Base-by-base conservation (phyloP, 306 rosid species). In the Dicorynia guianensis region DNA sequence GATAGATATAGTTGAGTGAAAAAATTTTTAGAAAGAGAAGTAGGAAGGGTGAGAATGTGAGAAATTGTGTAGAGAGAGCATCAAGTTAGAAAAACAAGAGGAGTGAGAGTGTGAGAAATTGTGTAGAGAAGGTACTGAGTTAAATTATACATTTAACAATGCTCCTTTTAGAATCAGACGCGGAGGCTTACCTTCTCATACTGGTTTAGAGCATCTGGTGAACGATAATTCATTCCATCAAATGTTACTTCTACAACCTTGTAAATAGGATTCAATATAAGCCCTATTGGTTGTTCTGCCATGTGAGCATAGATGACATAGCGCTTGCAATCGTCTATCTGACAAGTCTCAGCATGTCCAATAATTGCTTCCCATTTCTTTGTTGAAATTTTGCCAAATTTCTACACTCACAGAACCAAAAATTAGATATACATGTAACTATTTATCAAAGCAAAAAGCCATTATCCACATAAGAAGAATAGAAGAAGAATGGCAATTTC, bases 341-440 rank as follows among this genome's bases (percentile, higher is more conserved):
- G 46, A 71, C 82, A 70, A 20, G 72, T 18, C 17, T 17, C 20
- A 2, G 88, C 92, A 38, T 91, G 88, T 3, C 60, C 11, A 52
- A 80, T 17, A 48, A 89, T 87, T 15, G 4, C n/a, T 0, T 50
- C 30, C 87, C 84, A 77, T 17, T 1, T 17, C 17, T 7, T 67
- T 3, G 20, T 59, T 4, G 88, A 6, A 76, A 83, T 39, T 3
- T 46, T 13, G 3, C 49, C 62, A 12, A 86, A 67, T 17, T 59
- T 70, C 96, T 91, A 71, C 63, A 69, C 6, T 72, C 52, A 39
- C 56, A 25, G 35, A 56, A 40, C 10, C 42, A 56, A 55, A 14
- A 19, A 56, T 71, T 25, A 25, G 30, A 25, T 25, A 1, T 25
- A 25, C 30, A 25, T 25, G 30, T 25, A 25, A 25, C 30, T 25